Conservation (phyloP, 2,329 filamentous ascomycete species). For the Ophiocordyceps camponoti-floridani region DNA sequence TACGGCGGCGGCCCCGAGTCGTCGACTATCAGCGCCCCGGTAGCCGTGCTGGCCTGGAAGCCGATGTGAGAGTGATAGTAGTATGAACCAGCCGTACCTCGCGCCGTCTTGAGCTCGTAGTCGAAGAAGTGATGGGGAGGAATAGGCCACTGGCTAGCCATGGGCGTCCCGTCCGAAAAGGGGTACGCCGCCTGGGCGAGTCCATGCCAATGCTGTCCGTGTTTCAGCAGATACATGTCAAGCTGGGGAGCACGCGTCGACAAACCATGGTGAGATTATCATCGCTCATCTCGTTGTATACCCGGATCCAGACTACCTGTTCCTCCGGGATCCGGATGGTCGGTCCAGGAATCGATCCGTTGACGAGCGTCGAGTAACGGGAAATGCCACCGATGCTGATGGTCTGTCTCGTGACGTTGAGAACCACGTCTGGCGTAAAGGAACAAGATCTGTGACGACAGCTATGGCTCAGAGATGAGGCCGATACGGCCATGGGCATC, state of each 20-base stretch:
- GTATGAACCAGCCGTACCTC: conserved; percentile 41
- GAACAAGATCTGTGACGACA: conserved; percentile 7
- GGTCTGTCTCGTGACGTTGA: conserved; percentile 23
- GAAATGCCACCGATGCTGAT: not conserved
- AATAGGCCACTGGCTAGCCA: conserved; percentile 48
- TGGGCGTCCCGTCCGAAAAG: conserved; percentile 45
- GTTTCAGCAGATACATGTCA: too few species aligned
- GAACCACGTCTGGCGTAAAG: conserved; percentile 24
- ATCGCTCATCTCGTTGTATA: conserved; percentile 36
- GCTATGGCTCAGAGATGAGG: not conserved
- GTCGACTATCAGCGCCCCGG: conserved; percentile 33
- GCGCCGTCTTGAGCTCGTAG: conserved; percentile 39
- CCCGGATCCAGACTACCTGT: conserved; percentile 32
- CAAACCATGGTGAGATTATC: conserved; percentile 36
- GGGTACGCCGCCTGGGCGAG: conserved; percentile 33
- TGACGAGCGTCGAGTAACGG: conserved; percentile 18
- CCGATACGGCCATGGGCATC: not conserved
- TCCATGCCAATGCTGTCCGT: conserved; percentile 48
- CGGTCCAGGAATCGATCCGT: conserved; percentile 35
- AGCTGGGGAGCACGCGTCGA: not conserved
- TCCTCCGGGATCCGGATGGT: conserved; percentile 24
- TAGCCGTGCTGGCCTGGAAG: conserved; percentile 26
- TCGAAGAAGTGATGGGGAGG: conserved; percentile 44
- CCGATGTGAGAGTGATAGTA: conserved; percentile 53
- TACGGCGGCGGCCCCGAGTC: conserved; percentile 29